These are phyloP conservation scores for Ceratobasidium sp. DNA, from an alignment of 1,284 basidiomycete species.

Conservation along the genomic window DNA sequence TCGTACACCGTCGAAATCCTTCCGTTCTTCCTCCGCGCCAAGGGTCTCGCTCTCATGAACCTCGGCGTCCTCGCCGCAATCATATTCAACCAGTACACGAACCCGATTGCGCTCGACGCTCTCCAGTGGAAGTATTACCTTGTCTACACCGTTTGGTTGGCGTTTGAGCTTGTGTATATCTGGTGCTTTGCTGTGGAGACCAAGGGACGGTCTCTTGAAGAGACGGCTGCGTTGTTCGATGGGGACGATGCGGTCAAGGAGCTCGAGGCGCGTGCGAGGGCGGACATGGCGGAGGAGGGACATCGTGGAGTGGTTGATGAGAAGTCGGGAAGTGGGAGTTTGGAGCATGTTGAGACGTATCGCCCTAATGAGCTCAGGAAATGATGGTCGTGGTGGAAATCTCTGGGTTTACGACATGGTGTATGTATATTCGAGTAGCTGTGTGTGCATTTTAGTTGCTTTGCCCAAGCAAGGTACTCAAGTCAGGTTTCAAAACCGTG, in stretches of 20 bases:
- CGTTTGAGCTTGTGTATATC: constrained; percentile 69
- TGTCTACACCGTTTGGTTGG: constrained; percentile 68
- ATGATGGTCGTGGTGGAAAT: neutral
- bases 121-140: constrained; percentile 55
- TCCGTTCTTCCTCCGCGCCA: constrained; percentile 73
- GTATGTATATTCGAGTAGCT: neutral
- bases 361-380: neutral
- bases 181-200: constrained; percentile 65
- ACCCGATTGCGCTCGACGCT: constrained; percentile 72
- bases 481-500: no score
- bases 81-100: constrained; percentile 84
- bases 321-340: constrained; percentile 29
- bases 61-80: constrained; percentile 72
- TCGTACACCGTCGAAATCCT: constrained; percentile 76
- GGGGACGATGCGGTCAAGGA: constrained; percentile 48
- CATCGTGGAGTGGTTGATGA: neutral
- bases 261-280: constrained; percentile 18
- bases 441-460: no score
- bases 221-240: constrained; percentile 55
- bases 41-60: constrained; percentile 74
- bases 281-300: constrained; percentile 26
- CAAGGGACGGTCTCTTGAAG: constrained; percentile 68
- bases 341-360: constrained; percentile 28
- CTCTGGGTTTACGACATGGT: neutral
- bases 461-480: no score